Evolutionary conservation across 345 rosid species (phyloP).

Genomic region (Abelmoschus esculentus): DNA sequence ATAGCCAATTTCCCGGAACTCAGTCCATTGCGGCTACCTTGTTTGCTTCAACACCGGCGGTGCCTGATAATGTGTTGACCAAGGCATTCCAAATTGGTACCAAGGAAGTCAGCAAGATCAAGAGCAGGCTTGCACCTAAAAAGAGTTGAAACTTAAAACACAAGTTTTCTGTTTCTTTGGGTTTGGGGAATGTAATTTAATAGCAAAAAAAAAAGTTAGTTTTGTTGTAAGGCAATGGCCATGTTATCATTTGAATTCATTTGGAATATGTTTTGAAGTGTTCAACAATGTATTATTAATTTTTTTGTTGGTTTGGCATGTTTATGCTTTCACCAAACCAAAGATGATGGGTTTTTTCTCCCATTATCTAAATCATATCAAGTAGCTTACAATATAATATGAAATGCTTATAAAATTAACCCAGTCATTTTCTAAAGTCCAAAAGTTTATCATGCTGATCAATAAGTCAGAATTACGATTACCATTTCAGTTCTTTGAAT

Average conservation of each 20-base stretch:
- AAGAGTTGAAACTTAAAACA: too few relatives aligned
- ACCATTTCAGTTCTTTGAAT: too few relatives aligned
- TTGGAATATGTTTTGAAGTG: too few relatives aligned
- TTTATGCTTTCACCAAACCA: neutral
- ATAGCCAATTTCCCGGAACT: neutral
- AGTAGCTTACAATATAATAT: neutral
- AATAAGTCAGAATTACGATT: too few relatives aligned
- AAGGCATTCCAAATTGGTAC: neutral
- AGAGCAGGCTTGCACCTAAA: neutral
- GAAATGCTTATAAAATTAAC: neutral
- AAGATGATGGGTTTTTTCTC: neutral
- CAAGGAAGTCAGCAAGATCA: neutral
- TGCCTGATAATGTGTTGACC: neutral
- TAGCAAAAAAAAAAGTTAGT: neutral
- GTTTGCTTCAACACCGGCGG: neutral
- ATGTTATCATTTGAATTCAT: too few relatives aligned
- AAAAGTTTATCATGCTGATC: neutral
- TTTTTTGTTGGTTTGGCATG: neutral
- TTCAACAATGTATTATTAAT: too few relatives aligned
- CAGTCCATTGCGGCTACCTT: neutral
- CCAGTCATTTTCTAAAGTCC: neutral
- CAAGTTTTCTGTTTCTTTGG: too few relatives aligned
- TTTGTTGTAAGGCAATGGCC: too few relatives aligned
- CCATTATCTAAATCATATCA: neutral
- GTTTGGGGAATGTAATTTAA: neutral